These are phyloP conservation scores for Schizosaccharomyces pombe DNA, from an alignment of 805 yeast genomes.

Conservation along the genomic window DNA sequence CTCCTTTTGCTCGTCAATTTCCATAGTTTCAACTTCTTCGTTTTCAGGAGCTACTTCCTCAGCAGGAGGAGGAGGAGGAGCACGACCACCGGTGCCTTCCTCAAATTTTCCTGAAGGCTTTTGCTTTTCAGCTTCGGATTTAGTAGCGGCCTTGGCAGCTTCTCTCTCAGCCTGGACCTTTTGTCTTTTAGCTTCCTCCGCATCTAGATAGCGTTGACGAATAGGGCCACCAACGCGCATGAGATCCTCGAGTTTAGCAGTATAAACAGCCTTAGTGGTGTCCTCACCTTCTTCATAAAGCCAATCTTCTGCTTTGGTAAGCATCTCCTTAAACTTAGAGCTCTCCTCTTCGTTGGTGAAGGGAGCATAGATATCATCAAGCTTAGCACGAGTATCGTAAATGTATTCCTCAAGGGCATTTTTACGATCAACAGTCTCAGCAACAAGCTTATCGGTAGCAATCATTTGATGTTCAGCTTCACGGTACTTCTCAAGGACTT, in stretches of 20 bases:
- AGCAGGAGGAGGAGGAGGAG: conserved; percentile 6
- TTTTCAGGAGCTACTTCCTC: background rate
- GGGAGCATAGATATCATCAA: conserved; percentile 70
- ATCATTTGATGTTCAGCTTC: conserved; percentile 71
- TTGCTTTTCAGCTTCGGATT: conserved; percentile 47
- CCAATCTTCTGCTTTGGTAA: conserved; percentile 89
- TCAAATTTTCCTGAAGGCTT: conserved; percentile 25
- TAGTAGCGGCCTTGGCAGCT: conserved; percentile 6
- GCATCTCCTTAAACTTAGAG: conserved; percentile 44
- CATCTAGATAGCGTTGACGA: conserved; percentile 82
- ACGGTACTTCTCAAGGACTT: conserved; percentile 18
- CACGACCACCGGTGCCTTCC: conserved; percentile 5
- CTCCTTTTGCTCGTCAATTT: background rate
- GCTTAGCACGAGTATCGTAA: conserved; percentile 87
- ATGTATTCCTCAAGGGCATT: conserved; percentile 96
- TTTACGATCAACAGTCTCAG: conserved; percentile 96
- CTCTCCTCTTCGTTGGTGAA: conserved; percentile 87
- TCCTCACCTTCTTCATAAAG: conserved; percentile 93
- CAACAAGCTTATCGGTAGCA: conserved; percentile 83
- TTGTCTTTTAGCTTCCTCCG: conserved; percentile 74
- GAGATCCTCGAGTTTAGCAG: conserved; percentile 93
- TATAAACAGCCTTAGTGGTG: conserved; percentile 83
- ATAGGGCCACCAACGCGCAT: conserved; percentile 85
- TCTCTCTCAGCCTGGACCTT: conserved; percentile 73
- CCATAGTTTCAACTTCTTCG: background rate